Percentiles rank a stretch among this genome's conserved stretches.
phyloP scores from a whole-genome alignment of 768 basidiomycete species.

The Trametes punicea region DNA sequence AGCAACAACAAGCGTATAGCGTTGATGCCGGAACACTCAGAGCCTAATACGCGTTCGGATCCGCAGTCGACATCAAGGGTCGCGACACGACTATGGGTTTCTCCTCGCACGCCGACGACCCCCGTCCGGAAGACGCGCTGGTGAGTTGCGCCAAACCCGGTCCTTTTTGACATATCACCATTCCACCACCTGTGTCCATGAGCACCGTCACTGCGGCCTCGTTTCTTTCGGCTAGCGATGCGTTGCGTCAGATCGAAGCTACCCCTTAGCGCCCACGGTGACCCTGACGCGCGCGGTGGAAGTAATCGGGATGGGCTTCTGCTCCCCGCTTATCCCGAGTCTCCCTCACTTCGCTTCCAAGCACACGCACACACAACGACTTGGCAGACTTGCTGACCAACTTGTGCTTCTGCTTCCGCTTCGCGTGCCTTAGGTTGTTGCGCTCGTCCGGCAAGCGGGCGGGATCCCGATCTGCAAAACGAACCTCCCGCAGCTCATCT shows the following conservation, averaged over 20 bases:
- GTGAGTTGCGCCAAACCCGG: conserved; percentile 37
- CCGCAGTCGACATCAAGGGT: conserved; percentile 58
- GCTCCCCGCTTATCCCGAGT: too few relatives aligned
- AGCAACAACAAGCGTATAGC: too few relatives aligned
- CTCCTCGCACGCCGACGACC: conserved; percentile 61
- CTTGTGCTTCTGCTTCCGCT: background rate
- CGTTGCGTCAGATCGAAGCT: conserved; percentile 4
- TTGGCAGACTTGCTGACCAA: too few relatives aligned
- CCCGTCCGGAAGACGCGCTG: conserved; percentile 55
- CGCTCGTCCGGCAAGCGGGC: conserved; percentile 59
- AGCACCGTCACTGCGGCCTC: background rate
- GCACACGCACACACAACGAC: background rate
- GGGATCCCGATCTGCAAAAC: conserved; percentile 85
- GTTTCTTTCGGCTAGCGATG: background rate
- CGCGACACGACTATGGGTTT: conserved; percentile 69
- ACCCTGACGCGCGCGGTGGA: background rate
- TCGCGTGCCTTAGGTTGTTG: conserved; percentile 45
- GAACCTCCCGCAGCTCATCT: conserved; percentile 88
- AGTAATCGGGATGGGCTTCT: background rate
- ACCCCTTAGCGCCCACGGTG: background rate
- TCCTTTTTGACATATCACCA: background rate
- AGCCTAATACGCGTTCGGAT: background rate
- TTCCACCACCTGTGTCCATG: background rate
- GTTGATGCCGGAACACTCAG: background rate
- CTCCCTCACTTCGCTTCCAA: background rate